phyloP scores from a whole-genome alignment of 371 early-diverging fungal genomes.

The Actinomucor elegans region DNA sequence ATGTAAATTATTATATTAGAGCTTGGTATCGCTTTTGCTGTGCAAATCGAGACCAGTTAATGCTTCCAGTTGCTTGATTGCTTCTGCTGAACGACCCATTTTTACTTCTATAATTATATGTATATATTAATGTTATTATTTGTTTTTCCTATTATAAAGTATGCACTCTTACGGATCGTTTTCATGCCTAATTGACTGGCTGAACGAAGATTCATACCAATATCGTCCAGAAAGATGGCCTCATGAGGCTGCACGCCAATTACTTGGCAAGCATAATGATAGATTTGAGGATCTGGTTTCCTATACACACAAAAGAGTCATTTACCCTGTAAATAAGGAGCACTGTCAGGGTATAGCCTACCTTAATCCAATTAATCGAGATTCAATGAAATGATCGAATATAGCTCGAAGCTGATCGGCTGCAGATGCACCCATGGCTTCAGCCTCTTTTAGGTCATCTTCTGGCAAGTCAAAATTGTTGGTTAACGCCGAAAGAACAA shows the following conservation, averaged over 20 bases:
- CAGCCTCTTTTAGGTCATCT: conserved; percentile 39
- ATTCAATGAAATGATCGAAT: conserved; percentile 50
- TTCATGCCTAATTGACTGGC: conserved; percentile 65
- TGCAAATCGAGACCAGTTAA: conserved; percentile 39
- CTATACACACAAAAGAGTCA: conserved; percentile 21
- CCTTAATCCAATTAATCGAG: conserved; percentile 43
- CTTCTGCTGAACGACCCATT: conserved; percentile 57
- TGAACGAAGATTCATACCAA: conserved; percentile 71
- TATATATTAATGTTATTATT: conserved; percentile 7
- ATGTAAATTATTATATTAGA: conserved; percentile 7
- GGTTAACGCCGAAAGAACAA: conserved; percentile 73
- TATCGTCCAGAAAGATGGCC: conserved; percentile 75
- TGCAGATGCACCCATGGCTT: conserved; percentile 35
- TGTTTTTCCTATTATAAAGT: background rate
- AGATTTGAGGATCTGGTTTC: conserved; percentile 74
- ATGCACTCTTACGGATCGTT: conserved; percentile 64
- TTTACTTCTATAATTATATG: conserved; percentile 44
- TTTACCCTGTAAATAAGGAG: background rate
- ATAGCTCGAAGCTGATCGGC: conserved; percentile 31
- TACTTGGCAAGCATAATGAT: conserved; percentile 58
- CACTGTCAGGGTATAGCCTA: background rate
- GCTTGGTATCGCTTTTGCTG: conserved; percentile 14
- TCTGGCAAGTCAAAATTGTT: conserved; percentile 72
- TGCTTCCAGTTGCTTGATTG: conserved; percentile 54
- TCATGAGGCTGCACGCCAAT: conserved; percentile 61